Evolutionary conservation across 2,329 filamentous ascomycete genomes (phyloP).

Genomic region (Aspergillus japonicus): DNA sequence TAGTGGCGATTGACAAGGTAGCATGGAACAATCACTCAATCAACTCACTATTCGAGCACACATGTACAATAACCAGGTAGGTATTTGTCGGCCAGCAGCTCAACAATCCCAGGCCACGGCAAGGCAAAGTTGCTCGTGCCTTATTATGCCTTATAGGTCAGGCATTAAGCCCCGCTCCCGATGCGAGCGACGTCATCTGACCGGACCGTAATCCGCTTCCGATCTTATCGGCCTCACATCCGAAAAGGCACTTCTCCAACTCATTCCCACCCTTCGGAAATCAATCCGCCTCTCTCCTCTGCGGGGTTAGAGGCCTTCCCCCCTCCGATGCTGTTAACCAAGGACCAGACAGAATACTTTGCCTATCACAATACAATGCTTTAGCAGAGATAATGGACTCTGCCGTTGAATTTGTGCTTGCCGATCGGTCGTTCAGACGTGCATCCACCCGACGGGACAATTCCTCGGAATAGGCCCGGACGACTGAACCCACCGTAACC

Average conservation of each 20-base stretch:
- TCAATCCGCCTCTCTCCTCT: not conserved
- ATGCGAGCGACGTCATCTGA: not conserved
- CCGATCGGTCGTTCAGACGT: conserved; percentile 10
- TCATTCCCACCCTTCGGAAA: not conserved
- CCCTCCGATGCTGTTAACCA: not conserved
- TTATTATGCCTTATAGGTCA: not conserved
- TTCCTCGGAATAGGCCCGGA: conserved; percentile 17
- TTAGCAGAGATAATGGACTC: conserved; percentile 22
- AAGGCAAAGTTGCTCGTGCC: too few relatives aligned
- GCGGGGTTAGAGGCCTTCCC: conserved; percentile 8
- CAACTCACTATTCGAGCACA: too few relatives aligned
- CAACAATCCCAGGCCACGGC: too few relatives aligned
- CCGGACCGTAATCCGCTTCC: conserved; percentile 13
- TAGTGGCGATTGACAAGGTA: too few relatives aligned
- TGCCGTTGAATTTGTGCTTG: not conserved
- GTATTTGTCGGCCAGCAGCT: too few relatives aligned
- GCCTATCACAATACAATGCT: conserved; percentile 23
- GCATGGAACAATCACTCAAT: too few relatives aligned
- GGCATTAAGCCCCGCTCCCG: not conserved
- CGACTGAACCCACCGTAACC: conserved; percentile 4
- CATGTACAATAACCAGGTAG: too few relatives aligned
- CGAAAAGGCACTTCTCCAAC: conserved; percentile 10
- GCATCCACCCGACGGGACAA: conserved; percentile 16
- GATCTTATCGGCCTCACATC: conserved; percentile 21
- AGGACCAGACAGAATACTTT: not conserved